Evolutionary conservation across 345 rosid genomes (phyloP).

Genomic region (Eucalyptus polyanthemos): DNA sequence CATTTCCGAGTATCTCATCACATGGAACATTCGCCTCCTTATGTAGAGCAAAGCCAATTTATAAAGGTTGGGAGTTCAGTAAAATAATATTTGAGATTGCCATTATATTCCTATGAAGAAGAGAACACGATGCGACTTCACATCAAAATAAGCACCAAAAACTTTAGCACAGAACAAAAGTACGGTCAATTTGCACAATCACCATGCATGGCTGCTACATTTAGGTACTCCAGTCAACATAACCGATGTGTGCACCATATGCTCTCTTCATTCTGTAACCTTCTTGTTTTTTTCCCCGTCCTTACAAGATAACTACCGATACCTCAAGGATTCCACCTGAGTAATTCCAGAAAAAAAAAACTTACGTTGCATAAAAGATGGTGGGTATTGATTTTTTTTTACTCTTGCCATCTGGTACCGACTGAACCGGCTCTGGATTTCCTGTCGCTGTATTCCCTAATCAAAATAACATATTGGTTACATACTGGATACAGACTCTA

Average conservation of each 20-base stretch:
- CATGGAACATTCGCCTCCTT: neutral
- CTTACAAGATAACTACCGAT: neutral
- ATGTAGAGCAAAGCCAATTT: neutral
- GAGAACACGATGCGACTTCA: neutral
- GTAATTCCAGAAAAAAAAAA: neutral
- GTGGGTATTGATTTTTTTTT: slow-evolving; percentile 52
- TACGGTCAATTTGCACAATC: neutral
- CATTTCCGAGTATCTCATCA: neutral
- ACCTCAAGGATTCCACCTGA: neutral
- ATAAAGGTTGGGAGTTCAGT: neutral
- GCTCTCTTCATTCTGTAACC: neutral
- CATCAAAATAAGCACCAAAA: neutral
- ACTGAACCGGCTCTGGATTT: slow-evolving; percentile 17
- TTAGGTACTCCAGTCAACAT: neutral
- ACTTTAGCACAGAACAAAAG: neutral
- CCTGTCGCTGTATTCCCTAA: slow-evolving; percentile 26
- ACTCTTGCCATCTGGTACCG: slow-evolving; percentile 9
- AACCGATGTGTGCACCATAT: neutral
- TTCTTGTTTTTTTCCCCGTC: neutral
- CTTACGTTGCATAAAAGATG: slow-evolving; percentile 78
- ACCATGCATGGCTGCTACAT: neutral
- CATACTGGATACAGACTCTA: neutral
- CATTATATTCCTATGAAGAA: neutral
- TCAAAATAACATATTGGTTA: neutral
- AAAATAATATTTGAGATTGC: neutral